Conservation (phyloP, 1,139 yeast genomes). For the Taphrina flavorubra region DNA sequence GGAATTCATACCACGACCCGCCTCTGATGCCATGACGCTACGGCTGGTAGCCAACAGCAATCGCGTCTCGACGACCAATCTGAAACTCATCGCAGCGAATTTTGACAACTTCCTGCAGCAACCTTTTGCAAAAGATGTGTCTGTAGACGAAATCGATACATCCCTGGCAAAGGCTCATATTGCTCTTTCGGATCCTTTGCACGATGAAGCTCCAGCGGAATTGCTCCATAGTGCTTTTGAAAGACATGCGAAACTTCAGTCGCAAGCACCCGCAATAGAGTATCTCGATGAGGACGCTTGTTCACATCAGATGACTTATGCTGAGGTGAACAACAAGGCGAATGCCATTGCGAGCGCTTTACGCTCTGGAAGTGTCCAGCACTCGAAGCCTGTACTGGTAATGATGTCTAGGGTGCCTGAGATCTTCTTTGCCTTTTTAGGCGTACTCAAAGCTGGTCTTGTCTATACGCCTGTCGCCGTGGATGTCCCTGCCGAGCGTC, state of each 20-base stretch:
- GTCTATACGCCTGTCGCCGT: conserved; percentile 46
- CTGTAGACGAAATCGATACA: not conserved
- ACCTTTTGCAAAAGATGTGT: not conserved
- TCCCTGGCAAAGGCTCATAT: not conserved
- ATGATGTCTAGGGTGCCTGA: conserved; percentile 44
- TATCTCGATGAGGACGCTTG: conserved; percentile 38
- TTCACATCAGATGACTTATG: conserved; percentile 42
- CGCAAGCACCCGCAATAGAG: conserved; percentile 43
- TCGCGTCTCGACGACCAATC: not conserved
- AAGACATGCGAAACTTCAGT: conserved; percentile 18
- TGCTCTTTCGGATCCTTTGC: not conserved
- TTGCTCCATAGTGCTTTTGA: conserved; percentile 43
- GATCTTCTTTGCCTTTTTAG: conserved; percentile 44
- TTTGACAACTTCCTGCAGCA: conserved; percentile 14
- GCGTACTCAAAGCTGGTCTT: conserved; percentile 45
- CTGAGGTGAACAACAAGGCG: conserved; percentile 38
- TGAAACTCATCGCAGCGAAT: not conserved
- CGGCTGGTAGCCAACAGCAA: conserved; percentile 8
- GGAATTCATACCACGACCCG: conserved; percentile 22
- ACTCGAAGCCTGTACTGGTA: conserved; percentile 43
- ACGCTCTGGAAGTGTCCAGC: not conserved
- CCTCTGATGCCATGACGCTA: conserved; percentile 1
- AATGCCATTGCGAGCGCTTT: conserved; percentile 39
- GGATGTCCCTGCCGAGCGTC: conserved; percentile 43
- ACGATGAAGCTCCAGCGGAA: not conserved